Base-by-base conservation (phyloP, 345 rosid genomes). In the Citrus mangshanensis region DNA sequence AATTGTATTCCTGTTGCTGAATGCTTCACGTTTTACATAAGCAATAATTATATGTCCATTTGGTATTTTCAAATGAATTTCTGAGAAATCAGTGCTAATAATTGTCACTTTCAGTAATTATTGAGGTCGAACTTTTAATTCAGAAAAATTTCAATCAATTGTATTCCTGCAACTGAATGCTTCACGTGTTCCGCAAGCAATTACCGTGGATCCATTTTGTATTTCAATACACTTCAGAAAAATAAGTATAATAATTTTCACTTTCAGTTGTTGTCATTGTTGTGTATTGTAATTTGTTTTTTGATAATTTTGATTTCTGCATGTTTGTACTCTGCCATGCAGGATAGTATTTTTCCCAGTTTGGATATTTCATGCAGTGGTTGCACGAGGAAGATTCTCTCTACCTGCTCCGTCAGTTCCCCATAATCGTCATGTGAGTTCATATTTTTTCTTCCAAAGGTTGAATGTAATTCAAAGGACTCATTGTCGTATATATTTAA, bases 341-440 rank as follows among this genome's bases (percentile, higher is more conserved):
- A 96, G 99, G 99, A 75, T 85, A 49, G 85, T 93, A 67, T 93
- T 93, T 87, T 86, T 87, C 81, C 98, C 98, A 6, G 83, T 96
- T 59, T 96, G 99, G 99, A 74, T 86, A 78, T 96, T 96, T 83
- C 99, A 96, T 86, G 97, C 89, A 68, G 93, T 96, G 87, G 89
- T 91, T 86, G 92, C 98, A 8, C 89, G 99, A 71, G 98, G 99
- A 68, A 90, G 99, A 80, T 96, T 96, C 88, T 93, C 99, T 8
- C 85, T 96, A 73, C 99, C 99, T 75, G 99, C 99, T 82, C 99
- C 99, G 6, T 83, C 93, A 1, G 92, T 92, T 81, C 99, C 99
- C 54, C 94, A 85, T 77, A 96, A 86, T 86, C 98, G 98, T 78
- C 91, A 93, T 79, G 99, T 96, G 87, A 70, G 90, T 82, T 59